phyloP scores from a whole-genome alignment of 1,139 yeast genomes.

The Yamadazyma membranifaciens region DNA sequence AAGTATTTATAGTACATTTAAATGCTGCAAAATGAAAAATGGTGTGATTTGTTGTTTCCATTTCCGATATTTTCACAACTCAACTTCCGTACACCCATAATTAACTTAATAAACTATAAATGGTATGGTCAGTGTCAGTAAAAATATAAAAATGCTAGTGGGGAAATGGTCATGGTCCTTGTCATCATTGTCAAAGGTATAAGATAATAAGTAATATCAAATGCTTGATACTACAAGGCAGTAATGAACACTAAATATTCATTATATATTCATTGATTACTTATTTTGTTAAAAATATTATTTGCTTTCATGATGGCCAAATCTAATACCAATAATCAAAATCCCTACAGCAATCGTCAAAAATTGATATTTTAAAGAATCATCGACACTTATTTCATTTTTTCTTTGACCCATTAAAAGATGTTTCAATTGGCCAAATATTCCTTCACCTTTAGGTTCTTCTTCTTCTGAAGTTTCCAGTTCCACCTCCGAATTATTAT shows the following conservation, averaged over 20 bases:
- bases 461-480: neutral
- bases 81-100: neutral
- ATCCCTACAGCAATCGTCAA: conserved; percentile 46
- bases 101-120: no score
- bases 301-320: conserved; percentile 23
- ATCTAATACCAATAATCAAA: conserved; percentile 39
- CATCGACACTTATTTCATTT: conserved; percentile 34
- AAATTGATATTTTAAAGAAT: conserved; percentile 43
- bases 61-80: no score
- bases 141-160: no score
- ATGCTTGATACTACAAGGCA: no score
- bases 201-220: no score
- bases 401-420: conserved; percentile 33
- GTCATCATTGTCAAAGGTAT: no score
- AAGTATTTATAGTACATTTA: neutral
- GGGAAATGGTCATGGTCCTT: no score
- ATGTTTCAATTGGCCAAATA: conserved; percentile 35
- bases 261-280: no score
- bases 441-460: conserved; percentile 21
- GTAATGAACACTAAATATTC: no score
- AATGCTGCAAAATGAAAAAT: conserved; percentile 3
- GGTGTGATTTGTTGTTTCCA: conserved; percentile 7
- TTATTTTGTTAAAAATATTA: no score
- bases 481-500: neutral
- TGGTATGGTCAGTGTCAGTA: no score